Conservation (phyloP, 2,329 filamentous ascomycete genomes). For the Trichoderma oligosporum region DNA sequence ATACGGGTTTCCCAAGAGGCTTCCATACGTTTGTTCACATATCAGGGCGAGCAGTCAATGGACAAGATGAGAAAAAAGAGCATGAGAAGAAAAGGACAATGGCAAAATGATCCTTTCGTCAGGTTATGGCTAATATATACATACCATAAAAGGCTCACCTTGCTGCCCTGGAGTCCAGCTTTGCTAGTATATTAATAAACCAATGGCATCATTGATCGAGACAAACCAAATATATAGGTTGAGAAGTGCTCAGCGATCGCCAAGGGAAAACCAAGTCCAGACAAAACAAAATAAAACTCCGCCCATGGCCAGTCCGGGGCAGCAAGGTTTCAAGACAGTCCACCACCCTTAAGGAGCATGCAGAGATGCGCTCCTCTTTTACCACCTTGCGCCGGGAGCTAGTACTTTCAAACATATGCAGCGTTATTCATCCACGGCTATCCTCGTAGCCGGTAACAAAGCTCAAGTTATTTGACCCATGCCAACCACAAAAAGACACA, state of each 20-base stretch:
- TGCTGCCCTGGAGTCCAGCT: conserved; percentile 47
- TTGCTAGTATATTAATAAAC: conserved; percentile 30
- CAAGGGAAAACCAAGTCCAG: conserved; percentile 30
- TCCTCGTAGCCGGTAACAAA: conserved; percentile 27
- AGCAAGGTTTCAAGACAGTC: conserved; percentile 32
- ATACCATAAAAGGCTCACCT: conserved; percentile 50
- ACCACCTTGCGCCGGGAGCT: conserved; percentile 30
- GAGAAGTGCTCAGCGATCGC: conserved; percentile 19
- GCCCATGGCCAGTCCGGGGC: conserved; percentile 32
- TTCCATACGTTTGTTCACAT: too few relatives aligned
- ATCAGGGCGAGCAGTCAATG: too few relatives aligned
- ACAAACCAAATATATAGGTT: conserved; percentile 21
- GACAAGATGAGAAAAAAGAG: background rate
- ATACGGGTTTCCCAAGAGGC: too few relatives aligned
- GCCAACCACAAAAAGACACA: conserved; percentile 22
- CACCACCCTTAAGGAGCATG: conserved; percentile 21
- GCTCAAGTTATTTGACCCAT: conserved; percentile 24
- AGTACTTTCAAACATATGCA: conserved; percentile 31
- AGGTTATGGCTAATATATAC: conserved; percentile 47
- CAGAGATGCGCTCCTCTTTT: conserved; percentile 29
- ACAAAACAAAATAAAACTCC: conserved; percentile 31
- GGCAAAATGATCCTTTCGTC: conserved; percentile 19
- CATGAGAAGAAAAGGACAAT: background rate
- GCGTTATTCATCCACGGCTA: conserved; percentile 33
- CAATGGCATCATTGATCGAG: conserved; percentile 22